These are phyloP conservation scores for Phytophthora pseudosyringae DNA, from an alignment of 352 stramenopile genomes.

Conservation along the genomic window DNA sequence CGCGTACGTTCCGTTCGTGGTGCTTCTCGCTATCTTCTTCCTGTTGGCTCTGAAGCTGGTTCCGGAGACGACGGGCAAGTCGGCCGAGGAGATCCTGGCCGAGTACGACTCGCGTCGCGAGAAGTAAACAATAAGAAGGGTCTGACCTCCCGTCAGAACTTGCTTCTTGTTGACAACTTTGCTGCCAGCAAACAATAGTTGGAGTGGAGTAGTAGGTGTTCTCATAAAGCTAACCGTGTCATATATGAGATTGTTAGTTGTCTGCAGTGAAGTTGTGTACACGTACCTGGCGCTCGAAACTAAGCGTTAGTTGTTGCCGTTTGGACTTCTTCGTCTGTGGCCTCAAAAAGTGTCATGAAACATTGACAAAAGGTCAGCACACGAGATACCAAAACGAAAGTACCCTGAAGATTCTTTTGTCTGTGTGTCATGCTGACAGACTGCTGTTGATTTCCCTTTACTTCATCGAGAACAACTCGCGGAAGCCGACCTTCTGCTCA, in stretches of 20 bases:
- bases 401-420: constrained; percentile 1
- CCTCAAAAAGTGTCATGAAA: background rate
- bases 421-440: background rate
- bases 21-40: constrained; percentile 52
- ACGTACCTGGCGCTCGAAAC: no score
- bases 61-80: constrained; percentile 71
- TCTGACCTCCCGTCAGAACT: background rate
- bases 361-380: background rate
- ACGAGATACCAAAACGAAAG: background rate
- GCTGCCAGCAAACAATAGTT: constrained; percentile 5
- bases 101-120: constrained; percentile 41
- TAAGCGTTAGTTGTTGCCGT: no score
- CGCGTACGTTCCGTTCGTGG: constrained; percentile 50
- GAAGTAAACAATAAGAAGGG: constrained; percentile 13
- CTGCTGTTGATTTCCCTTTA: constrained; percentile 23
- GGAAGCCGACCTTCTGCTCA: constrained; percentile 79
- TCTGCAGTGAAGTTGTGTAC: background rate
- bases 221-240: background rate
- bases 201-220: constrained; percentile 10
- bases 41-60: constrained; percentile 49
- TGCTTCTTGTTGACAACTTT: constrained; percentile 7
- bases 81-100: constrained; percentile 59
- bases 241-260: constrained; percentile 10
- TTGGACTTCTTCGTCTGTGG: no score
- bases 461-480: constrained; percentile 55